Percentiles rank a stretch among this genome's conserved stretches.
Evolutionary conservation across 1,284 basidiomycete genomes (phyloP).

Genomic region (Amylostereum areolatum): DNA sequence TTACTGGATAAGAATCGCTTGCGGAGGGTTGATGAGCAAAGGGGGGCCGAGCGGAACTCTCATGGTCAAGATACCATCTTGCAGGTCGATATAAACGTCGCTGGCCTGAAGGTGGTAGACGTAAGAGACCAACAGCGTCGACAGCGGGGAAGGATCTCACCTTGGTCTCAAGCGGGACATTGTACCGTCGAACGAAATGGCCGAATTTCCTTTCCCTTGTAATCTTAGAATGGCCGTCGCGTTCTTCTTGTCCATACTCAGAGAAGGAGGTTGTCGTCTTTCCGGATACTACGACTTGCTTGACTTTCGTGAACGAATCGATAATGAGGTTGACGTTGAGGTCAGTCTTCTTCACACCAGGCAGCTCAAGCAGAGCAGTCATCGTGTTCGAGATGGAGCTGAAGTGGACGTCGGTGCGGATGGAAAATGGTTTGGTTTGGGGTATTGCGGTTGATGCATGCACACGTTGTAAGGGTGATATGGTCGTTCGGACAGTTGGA

Average conservation of each 20-base stretch:
- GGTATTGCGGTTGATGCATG: background rate
- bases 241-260: conserved; percentile 22
- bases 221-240: conserved; percentile 15
- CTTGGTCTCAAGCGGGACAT: conserved; percentile 52
- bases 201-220: conserved; percentile 49
- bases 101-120: conserved; percentile 28
- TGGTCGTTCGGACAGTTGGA: background rate
- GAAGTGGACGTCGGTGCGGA: conserved; percentile 53
- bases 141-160: conserved; percentile 30
- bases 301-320: conserved; percentile 48
- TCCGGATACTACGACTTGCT: conserved; percentile 49
- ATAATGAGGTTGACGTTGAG: conserved; percentile 47
- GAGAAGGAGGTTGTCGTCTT: conserved; percentile 29
- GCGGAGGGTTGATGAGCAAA: conserved; percentile 8
- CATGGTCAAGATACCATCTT: conserved; percentile 44
- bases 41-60: conserved; percentile 38
- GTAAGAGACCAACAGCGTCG: conserved; percentile 1
- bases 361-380: conserved; percentile 56
- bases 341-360: conserved; percentile 50
- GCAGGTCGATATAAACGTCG: conserved; percentile 40
- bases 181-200: conserved; percentile 42
- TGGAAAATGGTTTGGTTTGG: conserved; percentile 17
- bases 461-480: conserved; percentile 1
- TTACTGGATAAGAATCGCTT: conserved; percentile 7
- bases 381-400: conserved; percentile 38